A percentile compares a stretch with the other conserved stretches of the same genome.
Evolutionary conservation across 257 asterid species (phyloP).

Genomic region (Przewalskia tangutica): DNA sequence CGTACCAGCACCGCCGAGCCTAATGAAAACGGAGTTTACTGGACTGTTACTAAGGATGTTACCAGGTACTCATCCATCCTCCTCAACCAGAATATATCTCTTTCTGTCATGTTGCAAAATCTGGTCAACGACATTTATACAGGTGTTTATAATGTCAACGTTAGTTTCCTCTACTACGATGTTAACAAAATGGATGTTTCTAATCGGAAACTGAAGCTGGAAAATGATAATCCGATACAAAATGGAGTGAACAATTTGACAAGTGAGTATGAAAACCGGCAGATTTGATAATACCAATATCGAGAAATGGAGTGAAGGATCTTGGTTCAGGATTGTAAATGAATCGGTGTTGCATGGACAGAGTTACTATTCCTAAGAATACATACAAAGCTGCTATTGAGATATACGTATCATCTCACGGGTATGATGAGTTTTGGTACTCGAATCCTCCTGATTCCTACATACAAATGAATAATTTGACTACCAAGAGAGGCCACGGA

Average conservation of each 20-base stretch:
- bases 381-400: conserved; percentile 70
- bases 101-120: conserved; percentile 76
- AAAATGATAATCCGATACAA: too few relatives aligned
- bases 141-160: conserved; percentile 40
- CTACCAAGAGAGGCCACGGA: conserved; percentile 45
- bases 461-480: conserved; percentile 27
- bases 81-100: conserved; percentile 28
- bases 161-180: conserved; percentile 53
- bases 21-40: conserved; percentile 34
- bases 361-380: conserved; percentile 43
- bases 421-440: conserved; percentile 83
- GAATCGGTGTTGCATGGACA: conserved; percentile 33
- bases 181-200: too few relatives aligned
- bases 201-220: too few relatives aligned
- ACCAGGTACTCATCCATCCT: conserved; percentile 56
- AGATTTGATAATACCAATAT: conserved; percentile 60
- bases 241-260: too few relatives aligned
- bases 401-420: conserved; percentile 62
- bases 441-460: conserved; percentile 75
- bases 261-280: too few relatives aligned
- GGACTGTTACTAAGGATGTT: conserved; percentile 63
- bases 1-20: conserved; percentile 91
- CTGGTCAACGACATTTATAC: conserved; percentile 47
- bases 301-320: conserved; percentile 39
- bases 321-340: conserved; percentile 57